Percentiles rank a stretch among this genome's conserved stretches.
Conservation (phyloP, 2,329 filamentous ascomycete species). For the Rhytidhysteron rufulum region DNA sequence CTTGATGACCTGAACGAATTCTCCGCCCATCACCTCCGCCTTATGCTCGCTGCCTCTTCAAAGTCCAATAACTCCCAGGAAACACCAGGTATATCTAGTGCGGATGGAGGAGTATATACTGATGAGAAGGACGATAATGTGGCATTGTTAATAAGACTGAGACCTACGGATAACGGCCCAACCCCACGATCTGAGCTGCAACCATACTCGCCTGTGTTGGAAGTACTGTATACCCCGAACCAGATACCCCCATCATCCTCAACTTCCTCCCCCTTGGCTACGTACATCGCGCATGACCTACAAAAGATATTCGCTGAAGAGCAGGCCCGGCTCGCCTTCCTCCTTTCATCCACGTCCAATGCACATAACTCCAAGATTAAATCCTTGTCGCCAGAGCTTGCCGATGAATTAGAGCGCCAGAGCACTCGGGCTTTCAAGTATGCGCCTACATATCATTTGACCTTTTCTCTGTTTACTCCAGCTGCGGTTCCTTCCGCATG, state of each 20-base stretch:
- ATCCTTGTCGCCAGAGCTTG: conserved; percentile 43
- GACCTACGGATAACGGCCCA: conserved; percentile 54
- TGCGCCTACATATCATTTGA: conserved; percentile 89
- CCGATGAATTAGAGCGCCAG: conserved; percentile 58
- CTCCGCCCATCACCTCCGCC: conserved; percentile 74
- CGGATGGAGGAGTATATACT: conserved; percentile 19
- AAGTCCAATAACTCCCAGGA: conserved; percentile 31
- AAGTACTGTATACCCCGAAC: conserved; percentile 71
- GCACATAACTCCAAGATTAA: conserved; percentile 45
- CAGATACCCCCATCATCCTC: conserved; percentile 64
- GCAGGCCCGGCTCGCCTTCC: conserved; percentile 66
- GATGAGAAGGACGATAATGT: conserved; percentile 44
- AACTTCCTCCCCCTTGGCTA: conserved; percentile 68
- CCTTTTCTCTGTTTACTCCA: conserved; percentile 90
- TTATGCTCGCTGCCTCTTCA: conserved; percentile 53
- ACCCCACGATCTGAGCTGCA: conserved; percentile 61
- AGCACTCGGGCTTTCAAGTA: conserved; percentile 86
- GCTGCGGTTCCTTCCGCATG: conserved; percentile 76
- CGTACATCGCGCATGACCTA: conserved; percentile 74
- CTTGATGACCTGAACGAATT: conserved; percentile 86
- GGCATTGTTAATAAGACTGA: conserved; percentile 68
- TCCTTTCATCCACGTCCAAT: conserved; percentile 44
- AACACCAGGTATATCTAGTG: conserved; percentile 12
- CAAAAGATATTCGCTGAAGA: conserved; percentile 81
- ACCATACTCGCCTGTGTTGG: conserved; percentile 65